Evolutionary conservation across 2,329 filamentous ascomycete genomes (phyloP), one percentile per base, ranked within the genome.

Genomic region (Chaetothyriales sp.): DNA sequence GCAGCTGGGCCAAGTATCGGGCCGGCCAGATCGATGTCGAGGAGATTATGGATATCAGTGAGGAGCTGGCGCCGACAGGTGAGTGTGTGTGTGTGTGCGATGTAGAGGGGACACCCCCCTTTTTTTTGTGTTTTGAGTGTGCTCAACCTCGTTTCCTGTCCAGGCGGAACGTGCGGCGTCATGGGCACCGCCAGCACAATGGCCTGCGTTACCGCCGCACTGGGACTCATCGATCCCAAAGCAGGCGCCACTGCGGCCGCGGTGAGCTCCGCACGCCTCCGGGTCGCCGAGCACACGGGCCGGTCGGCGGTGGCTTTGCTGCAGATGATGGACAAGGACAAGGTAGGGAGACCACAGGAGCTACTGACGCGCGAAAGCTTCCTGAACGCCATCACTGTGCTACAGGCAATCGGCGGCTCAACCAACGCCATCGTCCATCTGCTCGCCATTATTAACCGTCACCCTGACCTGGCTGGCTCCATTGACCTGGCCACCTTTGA

Each of bases 1-100:
- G 78, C 59, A 84, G 83, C 55, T 87, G 83, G 83, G 83, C 81
- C 0, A 74, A 72, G 0, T 86, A 77, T 51, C 70, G 83, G 18
- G 81, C 80, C 0, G 80, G 80, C 0, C 69, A 73, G 5, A 74
- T 86, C 6, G 81, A 85, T 55, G 76, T 86, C 1, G 83, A 86
- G 61, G 83, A 86, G 52, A 85, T 86, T 20, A 71, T 75, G 1
- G 76, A 72, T 2, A 73, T 87, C 25, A 87, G 86, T 54, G 81
- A 85, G 45, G 83, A 86, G 59, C 69, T 87, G 6, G 82, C 82
- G 0, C 83, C 83, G 0, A 86, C 82, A 0, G 32, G 32, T 39
- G 32, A 39, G 32, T 39, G 32, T 2, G 79, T 80, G 61, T 57
- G 73, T 60, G n/a, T n/a, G n/a, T n/a, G n/a, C n/a, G n/a, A n/a